A percentile compares a stretch with the other conserved stretches of the same genome.
Conservation (phyloP, 2,329 filamentous ascomycete genomes). For the Colletotrichum coccodes region DNA sequence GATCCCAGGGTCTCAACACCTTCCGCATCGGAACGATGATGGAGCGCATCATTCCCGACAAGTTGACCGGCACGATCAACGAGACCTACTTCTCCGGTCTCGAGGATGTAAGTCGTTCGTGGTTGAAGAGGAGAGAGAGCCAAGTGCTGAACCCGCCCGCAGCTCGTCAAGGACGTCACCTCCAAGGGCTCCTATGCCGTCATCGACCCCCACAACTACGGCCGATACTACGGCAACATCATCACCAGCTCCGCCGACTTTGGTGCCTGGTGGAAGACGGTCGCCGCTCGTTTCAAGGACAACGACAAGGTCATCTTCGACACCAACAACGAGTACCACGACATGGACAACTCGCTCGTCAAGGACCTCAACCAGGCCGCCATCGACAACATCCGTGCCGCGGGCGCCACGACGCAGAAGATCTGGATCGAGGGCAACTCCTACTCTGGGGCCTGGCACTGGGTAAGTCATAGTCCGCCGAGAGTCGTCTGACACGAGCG, state of each 20-base stretch:
- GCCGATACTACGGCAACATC: slow-evolving; percentile 56
- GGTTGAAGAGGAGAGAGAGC: too few relatives aligned
- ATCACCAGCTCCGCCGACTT: slow-evolving; percentile 61
- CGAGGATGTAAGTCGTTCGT: slow-evolving; percentile 34
- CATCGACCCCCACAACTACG: slow-evolving; percentile 67
- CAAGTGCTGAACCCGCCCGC: not conserved
- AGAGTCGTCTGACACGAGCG: not conserved
- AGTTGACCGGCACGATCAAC: slow-evolving; percentile 53
- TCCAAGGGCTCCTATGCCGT: slow-evolving; percentile 52
- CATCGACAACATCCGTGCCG: slow-evolving; percentile 65
- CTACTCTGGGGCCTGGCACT: slow-evolving; percentile 55
- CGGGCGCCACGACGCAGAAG: slow-evolving; percentile 61
- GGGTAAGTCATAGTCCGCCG: slow-evolving; percentile 2
- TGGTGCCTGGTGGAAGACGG: slow-evolving; percentile 61
- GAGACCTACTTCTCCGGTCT: slow-evolving; percentile 51
- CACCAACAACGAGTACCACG: slow-evolving; percentile 70
- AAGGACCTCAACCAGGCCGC: slow-evolving; percentile 67
- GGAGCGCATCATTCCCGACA: slow-evolving; percentile 61
- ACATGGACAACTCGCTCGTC: slow-evolving; percentile 65
- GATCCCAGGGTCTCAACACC: slow-evolving; percentile 63
- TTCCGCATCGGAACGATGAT: slow-evolving; percentile 68
- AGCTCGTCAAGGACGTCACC: slow-evolving; percentile 45
- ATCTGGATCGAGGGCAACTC: slow-evolving; percentile 62
- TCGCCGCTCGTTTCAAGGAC: slow-evolving; percentile 58
- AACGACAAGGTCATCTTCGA: slow-evolving; percentile 66